Base-by-base conservation (phyloP, 139 green algal genomes). In the Trebouxia sp. region DNA sequence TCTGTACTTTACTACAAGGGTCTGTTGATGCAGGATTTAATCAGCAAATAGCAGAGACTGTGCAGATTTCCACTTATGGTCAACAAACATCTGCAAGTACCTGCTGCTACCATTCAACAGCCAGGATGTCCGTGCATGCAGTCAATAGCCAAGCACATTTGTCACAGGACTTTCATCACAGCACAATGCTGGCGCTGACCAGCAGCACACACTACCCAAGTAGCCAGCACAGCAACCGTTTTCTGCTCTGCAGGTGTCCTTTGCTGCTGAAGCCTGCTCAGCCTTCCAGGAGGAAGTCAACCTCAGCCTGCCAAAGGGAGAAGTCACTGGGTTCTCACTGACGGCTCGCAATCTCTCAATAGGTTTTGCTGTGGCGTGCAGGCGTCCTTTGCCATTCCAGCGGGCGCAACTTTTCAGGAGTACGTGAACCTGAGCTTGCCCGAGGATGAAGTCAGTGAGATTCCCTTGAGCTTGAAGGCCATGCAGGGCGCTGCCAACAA, bases 211-310 rank as follows among this genome's bases (percentile, higher is more conserved):
- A n/a, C n/a, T n/a, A n/a, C n/a, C n/a, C n/a, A n/a, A n/a, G n/a
- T n/a, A n/a, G n/a, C n/a, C n/a, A n/a, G n/a, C n/a, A n/a, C n/a
- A n/a, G n/a, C n/a, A n/a, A n/a, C n/a, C n/a, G n/a, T n/a, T n/a
- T n/a, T n/a, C n/a, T n/a, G n/a, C n/a, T 24, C 26, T 69, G 78
- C 78, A 82, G 77, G 58, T 32, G 38, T 41, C 77, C 12, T 39
- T 82, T 4, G 41, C 75, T 7, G 38, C 93, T 9, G 76, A 85
- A 1, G 15, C 51, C 1, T 41, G 26, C 72, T 67, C 78, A 35
- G 86, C 79, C 15, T 95, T 88, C 77, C 86, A 94, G 48, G 85
- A 88, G 30, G 93, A 94, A 80, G 82, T 94, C 56, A 43, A 62
- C 2, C 65, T 88, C 51, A 12, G 72, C 35, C 30, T 86, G 6